A percentile compares a stretch with the other conserved stretches of the same genome.
phyloP scores from a whole-genome alignment of 2,329 filamentous ascomycete genomes.

The Paramyrothecium roridum region DNA sequence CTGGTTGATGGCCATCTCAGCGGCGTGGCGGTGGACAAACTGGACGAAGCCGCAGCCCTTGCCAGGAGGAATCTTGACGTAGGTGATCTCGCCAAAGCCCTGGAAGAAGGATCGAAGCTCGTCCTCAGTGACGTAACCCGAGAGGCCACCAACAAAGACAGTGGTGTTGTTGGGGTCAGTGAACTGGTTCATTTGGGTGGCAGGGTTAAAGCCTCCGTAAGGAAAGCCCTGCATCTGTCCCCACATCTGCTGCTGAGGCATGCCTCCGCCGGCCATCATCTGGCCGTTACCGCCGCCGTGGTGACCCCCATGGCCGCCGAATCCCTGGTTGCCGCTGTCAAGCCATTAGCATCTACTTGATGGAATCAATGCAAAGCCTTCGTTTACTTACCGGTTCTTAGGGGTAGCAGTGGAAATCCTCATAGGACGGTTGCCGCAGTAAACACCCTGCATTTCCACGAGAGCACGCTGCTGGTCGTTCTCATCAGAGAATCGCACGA shows the following conservation, averaged over 20 bases:
- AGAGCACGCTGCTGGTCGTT: constrained; percentile 93
- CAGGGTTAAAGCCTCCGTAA: constrained; percentile 44
- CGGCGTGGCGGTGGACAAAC: constrained; percentile 97
- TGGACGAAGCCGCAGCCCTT: constrained; percentile 99
- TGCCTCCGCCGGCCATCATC: constrained; percentile 40
- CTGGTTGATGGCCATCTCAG: constrained; percentile 99
- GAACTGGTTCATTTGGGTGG: constrained; percentile 89
- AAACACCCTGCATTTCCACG: constrained; percentile 98
- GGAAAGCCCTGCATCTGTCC: constrained; percentile 31
- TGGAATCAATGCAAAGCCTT: background rate
- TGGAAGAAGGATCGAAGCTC: constrained; percentile 99
- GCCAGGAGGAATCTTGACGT: constrained; percentile 98
- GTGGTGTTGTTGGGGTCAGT: constrained; percentile 99
- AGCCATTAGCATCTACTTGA: constrained; percentile 3
- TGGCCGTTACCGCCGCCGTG: constrained; percentile 28
- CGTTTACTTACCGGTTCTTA: constrained; percentile 68
- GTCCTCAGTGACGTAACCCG: constrained; percentile 97
- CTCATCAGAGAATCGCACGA: constrained; percentile 95
- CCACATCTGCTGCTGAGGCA: constrained; percentile 44
- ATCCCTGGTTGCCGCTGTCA: constrained; percentile 33
- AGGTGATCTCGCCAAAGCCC: constrained; percentile 98
- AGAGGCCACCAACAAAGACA: constrained; percentile 95
- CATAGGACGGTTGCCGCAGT: constrained; percentile 98
- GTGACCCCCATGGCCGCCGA: constrained; percentile 38
- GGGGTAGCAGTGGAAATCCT: constrained; percentile 96